Conservation (phyloP, 2,329 filamentous ascomycete genomes). For the Teratosphaeria destructans region DNA sequence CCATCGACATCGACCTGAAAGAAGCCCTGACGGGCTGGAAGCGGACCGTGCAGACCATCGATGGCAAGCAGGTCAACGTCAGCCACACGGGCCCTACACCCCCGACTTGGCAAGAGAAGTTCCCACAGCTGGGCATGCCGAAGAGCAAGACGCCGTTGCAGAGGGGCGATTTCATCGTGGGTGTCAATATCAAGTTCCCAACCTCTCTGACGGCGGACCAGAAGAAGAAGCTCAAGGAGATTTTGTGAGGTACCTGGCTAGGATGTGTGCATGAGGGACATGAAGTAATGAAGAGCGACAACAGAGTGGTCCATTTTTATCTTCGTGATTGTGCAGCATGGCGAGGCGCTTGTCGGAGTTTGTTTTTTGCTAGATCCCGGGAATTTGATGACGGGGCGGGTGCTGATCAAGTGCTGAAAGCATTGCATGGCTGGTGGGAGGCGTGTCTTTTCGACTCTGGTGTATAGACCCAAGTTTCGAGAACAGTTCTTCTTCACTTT, state of each 20-base stretch:
- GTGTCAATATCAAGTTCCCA: slow-evolving; percentile 89
- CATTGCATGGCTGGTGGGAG: slow-evolving; percentile 1
- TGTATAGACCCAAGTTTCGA: not conserved
- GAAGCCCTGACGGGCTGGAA: slow-evolving; percentile 93
- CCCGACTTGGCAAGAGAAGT: slow-evolving; percentile 70
- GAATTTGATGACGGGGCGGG: not conserved
- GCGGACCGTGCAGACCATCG: slow-evolving; percentile 84
- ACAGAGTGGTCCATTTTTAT: not conserved
- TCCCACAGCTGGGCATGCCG: slow-evolving; percentile 85
- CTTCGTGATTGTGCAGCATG: not conserved
- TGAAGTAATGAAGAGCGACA: not conserved
- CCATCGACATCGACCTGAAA: slow-evolving; percentile 74
- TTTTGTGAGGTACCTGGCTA: slow-evolving; percentile 42
- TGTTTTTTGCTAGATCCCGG: not conserved
- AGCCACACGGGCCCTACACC: slow-evolving; percentile 76
- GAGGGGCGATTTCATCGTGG: slow-evolving; percentile 79
- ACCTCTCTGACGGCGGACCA: slow-evolving; percentile 63
- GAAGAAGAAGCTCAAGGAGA: slow-evolving; percentile 70
- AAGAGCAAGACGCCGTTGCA: slow-evolving; percentile 78
- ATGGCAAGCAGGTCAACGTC: slow-evolving; percentile 73
- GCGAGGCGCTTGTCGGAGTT: slow-evolving; percentile 2
- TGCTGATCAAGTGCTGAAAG: slow-evolving; percentile 9
- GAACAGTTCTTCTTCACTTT: not conserved
- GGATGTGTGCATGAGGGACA: not conserved
- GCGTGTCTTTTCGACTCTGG: not conserved